A percentile compares a stretch with the other conserved stretches of the same genome.
phyloP scores from a whole-genome alignment of 768 basidiomycete species.

The Dendrothele bispora region DNA sequence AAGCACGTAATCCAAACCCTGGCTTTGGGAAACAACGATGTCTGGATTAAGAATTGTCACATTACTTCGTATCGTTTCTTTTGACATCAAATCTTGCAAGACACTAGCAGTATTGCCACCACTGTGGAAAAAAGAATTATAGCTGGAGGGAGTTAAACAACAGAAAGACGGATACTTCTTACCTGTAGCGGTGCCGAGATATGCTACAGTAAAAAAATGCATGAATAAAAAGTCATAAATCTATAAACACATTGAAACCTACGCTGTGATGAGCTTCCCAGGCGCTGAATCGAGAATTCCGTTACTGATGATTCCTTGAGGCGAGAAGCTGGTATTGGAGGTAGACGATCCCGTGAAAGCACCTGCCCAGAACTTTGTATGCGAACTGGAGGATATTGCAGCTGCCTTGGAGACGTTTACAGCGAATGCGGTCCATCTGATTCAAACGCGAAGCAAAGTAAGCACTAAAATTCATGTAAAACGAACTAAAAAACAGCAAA shows the following conservation, averaged over 20 bases:
- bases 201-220: constrained; percentile 24
- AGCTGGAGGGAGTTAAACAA: not conserved
- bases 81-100: constrained; percentile 51
- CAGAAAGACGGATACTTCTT: constrained; percentile 11
- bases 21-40: constrained; percentile 45
- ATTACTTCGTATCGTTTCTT: constrained; percentile 56
- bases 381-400: constrained; percentile 17
- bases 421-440: constrained; percentile 37
- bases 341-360: constrained; percentile 23
- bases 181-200: constrained; percentile 46
- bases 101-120: not conserved
- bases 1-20: constrained; percentile 57
- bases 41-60: constrained; percentile 51
- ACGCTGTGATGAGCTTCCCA: constrained; percentile 39
- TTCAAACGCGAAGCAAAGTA: not conserved
- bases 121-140: not conserved
- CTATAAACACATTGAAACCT: constrained; percentile 9
- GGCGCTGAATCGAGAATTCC: constrained; percentile 40
- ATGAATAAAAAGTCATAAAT: not conserved
- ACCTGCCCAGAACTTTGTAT: constrained; percentile 19
- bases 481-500: not conserved
- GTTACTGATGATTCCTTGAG: constrained; percentile 34
- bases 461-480: not conserved
- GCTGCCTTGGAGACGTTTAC: constrained; percentile 25
- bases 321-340: constrained; percentile 33